Percentiles rank a stretch among this genome's conserved stretches.
phyloP scores from a whole-genome alignment of 805 yeast species.

The Sungouiozyma ichnusensis region DNA sequence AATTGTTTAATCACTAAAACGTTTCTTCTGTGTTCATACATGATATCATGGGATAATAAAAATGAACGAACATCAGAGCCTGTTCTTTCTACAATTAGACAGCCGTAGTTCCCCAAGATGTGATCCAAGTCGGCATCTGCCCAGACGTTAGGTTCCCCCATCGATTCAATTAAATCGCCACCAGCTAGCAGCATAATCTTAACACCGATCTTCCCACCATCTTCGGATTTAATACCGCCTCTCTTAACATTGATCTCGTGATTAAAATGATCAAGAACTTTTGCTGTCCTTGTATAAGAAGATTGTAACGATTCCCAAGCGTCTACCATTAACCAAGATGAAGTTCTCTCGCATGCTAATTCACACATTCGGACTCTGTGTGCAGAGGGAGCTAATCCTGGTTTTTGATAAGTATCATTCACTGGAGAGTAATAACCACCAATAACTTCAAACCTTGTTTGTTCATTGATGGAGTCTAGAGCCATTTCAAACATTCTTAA shows the following conservation, averaged over 20 bases:
- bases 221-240: conserved; percentile 62
- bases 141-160: conserved; percentile 99
- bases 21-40: conserved; percentile 93
- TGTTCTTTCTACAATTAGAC: conserved; percentile 91
- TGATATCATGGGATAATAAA: conserved; percentile 84
- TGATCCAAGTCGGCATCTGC: conserved; percentile 92
- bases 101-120: conserved; percentile 90
- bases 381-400: conserved; percentile 78
- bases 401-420: conserved; percentile 82
- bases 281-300: conserved; percentile 84
- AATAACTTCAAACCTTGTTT: conserved; percentile 85
- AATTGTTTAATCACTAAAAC: conserved; percentile 91
- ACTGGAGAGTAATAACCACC: conserved; percentile 97
- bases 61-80: conserved; percentile 93
- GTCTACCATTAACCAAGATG: conserved; percentile 97
- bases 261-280: conserved; percentile 92
- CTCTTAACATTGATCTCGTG: conserved; percentile 86
- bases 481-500: conserved; percentile 99
- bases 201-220: conserved; percentile 64
- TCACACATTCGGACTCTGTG: conserved; percentile 98
- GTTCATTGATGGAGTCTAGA: conserved; percentile 81
- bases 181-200: conserved; percentile 96
- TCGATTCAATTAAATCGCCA: conserved; percentile 92
- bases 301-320: conserved; percentile 97
- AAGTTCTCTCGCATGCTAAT: conserved; percentile 91